Conservation (phyloP, 768 basidiomycete species). For the Cystobasidium tubakii region DNA sequence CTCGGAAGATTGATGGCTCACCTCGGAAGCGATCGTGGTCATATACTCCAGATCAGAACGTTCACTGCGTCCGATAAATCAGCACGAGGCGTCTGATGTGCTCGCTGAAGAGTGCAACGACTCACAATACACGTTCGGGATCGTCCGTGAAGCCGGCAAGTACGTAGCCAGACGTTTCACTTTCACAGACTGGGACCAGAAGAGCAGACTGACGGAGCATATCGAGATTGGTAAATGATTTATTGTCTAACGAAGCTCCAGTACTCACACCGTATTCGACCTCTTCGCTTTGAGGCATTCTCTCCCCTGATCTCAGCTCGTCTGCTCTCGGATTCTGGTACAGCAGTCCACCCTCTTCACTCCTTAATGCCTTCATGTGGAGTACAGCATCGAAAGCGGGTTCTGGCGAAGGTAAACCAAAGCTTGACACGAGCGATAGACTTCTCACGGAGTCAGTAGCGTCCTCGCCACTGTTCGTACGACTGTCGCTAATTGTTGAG, state of each 20-base stretch:
- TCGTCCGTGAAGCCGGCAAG: conserved; percentile 38
- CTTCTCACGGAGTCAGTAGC: background rate
- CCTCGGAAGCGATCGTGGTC: conserved; percentile 27
- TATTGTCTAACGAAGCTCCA: background rate
- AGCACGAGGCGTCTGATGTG: background rate
- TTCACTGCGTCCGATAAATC: conserved; percentile 17
- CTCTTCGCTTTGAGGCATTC: background rate
- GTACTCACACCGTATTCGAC: conserved; percentile 28
- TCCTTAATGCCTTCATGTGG: conserved; percentile 42
- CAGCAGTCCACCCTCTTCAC: conserved; percentile 44
- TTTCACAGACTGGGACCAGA: conserved; percentile 42
- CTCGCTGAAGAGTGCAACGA: background rate
- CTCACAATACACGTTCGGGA: conserved; percentile 31
- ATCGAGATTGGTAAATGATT: no score
- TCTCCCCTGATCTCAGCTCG: conserved; percentile 13
- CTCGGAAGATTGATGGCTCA: background rate
- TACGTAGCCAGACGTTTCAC: conserved; percentile 38
- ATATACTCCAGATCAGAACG: conserved; percentile 11
- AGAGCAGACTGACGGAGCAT: conserved; percentile 28
- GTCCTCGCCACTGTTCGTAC: background rate
- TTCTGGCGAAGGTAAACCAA: conserved; percentile 40
- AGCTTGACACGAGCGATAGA: conserved; percentile 39
- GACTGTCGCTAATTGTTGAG: background rate
- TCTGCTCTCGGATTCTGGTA: conserved; percentile 41
- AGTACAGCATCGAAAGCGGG: conserved; percentile 43